Percentiles rank a stretch among this genome's conserved stretches.
Conservation (phyloP, 1,284 basidiomycete species). For the Neolentinus lepideus region DNA sequence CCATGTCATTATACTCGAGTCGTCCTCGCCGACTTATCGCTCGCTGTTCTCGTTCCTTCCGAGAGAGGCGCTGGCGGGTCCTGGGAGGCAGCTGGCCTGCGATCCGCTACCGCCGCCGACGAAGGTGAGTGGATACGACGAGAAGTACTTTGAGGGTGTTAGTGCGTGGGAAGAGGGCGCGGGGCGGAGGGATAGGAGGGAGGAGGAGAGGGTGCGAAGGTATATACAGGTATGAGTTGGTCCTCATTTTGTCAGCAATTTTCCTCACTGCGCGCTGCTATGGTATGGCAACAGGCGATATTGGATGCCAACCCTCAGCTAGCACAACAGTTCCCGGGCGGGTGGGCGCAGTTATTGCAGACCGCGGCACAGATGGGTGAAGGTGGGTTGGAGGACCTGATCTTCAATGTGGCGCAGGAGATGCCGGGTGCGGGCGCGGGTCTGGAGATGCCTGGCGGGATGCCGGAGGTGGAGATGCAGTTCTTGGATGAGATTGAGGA, state of each 20-base stretch:
- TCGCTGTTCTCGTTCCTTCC: conserved; percentile 70
- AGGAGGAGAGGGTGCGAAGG: conserved; percentile 45
- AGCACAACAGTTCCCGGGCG: conserved; percentile 52
- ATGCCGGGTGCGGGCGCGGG: conserved; percentile 14
- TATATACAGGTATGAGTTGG: conserved; percentile 41
- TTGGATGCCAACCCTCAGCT: conserved; percentile 46
- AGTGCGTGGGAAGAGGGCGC: conserved; percentile 22
- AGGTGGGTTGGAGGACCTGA: conserved; percentile 47
- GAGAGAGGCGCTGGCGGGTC: conserved; percentile 28
- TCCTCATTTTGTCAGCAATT: conserved; percentile 7
- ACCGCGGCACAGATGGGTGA: conserved; percentile 48
- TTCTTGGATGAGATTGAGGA: conserved; percentile 18
- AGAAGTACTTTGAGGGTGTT: conserved; percentile 61
- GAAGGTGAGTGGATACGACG: conserved; percentile 55
- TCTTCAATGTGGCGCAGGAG: conserved; percentile 33
- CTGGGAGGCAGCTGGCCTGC: conserved; percentile 56
- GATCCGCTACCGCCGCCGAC: conserved; percentile 75
- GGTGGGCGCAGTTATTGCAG: conserved; percentile 57
- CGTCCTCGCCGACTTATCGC: conserved; percentile 33
- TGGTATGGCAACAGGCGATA: conserved; percentile 29
- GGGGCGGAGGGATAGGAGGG: conserved; percentile 38
- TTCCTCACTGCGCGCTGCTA: not conserved
- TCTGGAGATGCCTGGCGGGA: conserved; percentile 21
- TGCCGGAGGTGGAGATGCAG: conserved; percentile 18
- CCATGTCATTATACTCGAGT: conserved; percentile 68